Conservation (phyloP, 306 rosid genomes). For the Sphenostylis stenocarpa region DNA sequence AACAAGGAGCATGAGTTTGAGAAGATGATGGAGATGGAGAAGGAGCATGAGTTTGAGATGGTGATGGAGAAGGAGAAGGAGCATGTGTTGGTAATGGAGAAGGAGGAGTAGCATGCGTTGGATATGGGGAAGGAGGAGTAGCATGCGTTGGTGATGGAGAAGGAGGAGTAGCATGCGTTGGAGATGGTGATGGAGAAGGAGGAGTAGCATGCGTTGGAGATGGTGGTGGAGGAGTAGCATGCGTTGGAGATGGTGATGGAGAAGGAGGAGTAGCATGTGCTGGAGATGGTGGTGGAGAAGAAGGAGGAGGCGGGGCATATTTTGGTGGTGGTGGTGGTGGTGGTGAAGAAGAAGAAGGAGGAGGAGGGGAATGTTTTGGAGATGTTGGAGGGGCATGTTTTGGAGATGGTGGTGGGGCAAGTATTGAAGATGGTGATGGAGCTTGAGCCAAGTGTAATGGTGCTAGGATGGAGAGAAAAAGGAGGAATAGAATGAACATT, state of each 20-base stretch:
- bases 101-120: background rate
- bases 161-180: background rate
- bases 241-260: slow-evolving; percentile 5
- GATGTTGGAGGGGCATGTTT: background rate
- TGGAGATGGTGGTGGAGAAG: background rate
- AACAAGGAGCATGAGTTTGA: slow-evolving; percentile 14
- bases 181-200: background rate
- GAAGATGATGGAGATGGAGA: background rate
- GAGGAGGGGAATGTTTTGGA: background rate
- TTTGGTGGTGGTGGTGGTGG: background rate
- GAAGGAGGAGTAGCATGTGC: slow-evolving; percentile 5
- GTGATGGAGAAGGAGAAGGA: slow-evolving; percentile 21
- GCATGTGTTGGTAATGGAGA: background rate
- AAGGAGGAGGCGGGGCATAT: background rate
- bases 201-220: no score
- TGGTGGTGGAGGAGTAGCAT: no score
- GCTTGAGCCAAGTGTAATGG: slow-evolving; percentile 29
- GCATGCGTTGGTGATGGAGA: background rate
- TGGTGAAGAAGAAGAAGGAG: background rate
- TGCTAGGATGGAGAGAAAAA: background rate
- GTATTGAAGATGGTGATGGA: background rate
- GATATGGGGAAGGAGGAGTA: background rate
- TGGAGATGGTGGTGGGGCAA: background rate
- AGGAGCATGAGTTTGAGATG: slow-evolving; percentile 22
- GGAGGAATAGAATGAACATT: background rate